Evolutionary conservation across 1,284 basidiomycete species (phyloP).

Genomic region (Limonomyces culmigenus): DNA sequence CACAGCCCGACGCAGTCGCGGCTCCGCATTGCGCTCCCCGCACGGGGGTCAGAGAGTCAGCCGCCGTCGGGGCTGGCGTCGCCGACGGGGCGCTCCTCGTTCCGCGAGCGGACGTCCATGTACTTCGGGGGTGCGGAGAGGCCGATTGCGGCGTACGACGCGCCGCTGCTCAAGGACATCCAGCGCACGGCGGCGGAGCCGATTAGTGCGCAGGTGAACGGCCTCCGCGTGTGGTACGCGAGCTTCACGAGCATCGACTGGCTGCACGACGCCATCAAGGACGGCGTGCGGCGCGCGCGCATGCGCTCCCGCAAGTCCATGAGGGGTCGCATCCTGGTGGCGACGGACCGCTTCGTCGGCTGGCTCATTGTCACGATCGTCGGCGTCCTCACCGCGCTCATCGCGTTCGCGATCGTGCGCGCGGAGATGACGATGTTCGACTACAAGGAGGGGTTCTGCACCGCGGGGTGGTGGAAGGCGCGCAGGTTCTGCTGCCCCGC

Average conservation of each 20-base stretch:
- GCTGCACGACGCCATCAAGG: constrained; percentile 88
- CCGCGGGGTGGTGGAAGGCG: constrained; percentile 52
- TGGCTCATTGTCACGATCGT: constrained; percentile 87
- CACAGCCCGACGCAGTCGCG: constrained; percentile 11
- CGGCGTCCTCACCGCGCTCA: constrained; percentile 67
- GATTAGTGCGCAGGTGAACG: constrained; percentile 36
- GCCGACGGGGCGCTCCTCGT: constrained; percentile 11
- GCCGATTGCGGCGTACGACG: constrained; percentile 62
- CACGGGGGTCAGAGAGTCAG: constrained; percentile 19
- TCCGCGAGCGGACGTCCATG: constrained; percentile 23
- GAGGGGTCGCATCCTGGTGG: constrained; percentile 53
- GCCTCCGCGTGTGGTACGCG: constrained; percentile 84
- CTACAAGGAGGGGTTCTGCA: constrained; percentile 83
- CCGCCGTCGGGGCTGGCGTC: constrained; percentile 15
- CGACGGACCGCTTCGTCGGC: constrained; percentile 70
- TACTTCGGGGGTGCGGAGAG: constrained; percentile 23
- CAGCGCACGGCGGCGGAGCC: constrained; percentile 12
- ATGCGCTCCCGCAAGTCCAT: constrained; percentile 49
- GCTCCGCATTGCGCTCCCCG: constrained; percentile 17
- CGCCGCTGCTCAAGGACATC: constrained; percentile 21
- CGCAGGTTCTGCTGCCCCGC: constrained; percentile 68
- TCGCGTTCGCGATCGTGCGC: constrained; percentile 80
- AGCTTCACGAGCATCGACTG: constrained; percentile 78
- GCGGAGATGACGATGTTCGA: constrained; percentile 90
- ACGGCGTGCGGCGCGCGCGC: constrained; percentile 62